Evolutionary conservation across 768 basidiomycete species (phyloP), one percentile per base, ranked within the genome.

Genomic region (Boletus reticulatus): DNA sequence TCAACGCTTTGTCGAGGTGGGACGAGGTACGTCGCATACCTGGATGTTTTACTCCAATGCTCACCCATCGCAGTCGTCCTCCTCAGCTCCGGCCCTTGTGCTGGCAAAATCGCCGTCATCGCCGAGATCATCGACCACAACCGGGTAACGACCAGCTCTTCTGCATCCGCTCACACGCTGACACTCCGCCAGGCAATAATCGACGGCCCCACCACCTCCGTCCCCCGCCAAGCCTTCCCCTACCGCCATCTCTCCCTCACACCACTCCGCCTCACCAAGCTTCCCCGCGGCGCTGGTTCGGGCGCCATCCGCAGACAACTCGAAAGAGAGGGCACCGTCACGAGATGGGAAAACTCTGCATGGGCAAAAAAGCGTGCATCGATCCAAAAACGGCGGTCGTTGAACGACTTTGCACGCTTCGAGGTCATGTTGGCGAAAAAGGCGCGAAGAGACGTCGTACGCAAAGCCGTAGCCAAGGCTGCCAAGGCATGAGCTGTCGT

Each of bases 61-160:
- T 67, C 57, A 67, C 8, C 37, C 37, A 0, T 31, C 14, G 11
- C 13, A 64, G 94, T 98, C 59, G 93, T 98, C 73, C 93, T 98
- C 78, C 82, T 98, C 78, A 91, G 89, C 73, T 74, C 87, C 55
- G 96, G 96, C 53, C 92, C 92, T 54, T 83, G 77, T 56, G 79
- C 84, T 43, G 94, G 94, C 63, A 89, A 87, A 74, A 92, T 97
- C 66, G 97, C 97, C 53, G 89, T 94, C 61, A 95, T 99, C 73
- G 87, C 85, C 48, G 94, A 98, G 76, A 95, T 98, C 75, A 95
- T 98, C 62, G 97, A 98, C 84, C 96, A 98, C 83, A 96, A 94
- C 81, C 86, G 95, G 72, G 96, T 97, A 71, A 58, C 17, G 14
- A 17, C 6, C 12, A 45, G 41, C 13, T 43, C n/a, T 6, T 47